Percentiles rank a stretch among this genome's conserved stretches.
These are phyloP conservation scores for Asclepias syriaca DNA, from an alignment of 257 asterid genomes.

Conservation along the genomic window DNA sequence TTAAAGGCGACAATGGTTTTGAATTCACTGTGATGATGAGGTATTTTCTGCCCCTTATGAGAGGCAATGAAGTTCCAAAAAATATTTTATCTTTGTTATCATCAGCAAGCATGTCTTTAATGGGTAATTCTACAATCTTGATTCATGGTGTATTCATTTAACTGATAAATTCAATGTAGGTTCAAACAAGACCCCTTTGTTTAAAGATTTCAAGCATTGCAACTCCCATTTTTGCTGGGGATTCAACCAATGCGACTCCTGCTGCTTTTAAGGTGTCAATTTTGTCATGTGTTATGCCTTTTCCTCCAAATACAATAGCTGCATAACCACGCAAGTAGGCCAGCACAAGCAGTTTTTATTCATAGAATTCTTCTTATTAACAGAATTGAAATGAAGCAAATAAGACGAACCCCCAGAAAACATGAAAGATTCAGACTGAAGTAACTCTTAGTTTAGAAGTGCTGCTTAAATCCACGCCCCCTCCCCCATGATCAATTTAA, in stretches of 20 bases:
- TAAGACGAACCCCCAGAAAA: not conserved
- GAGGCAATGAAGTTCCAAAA: conserved; percentile 14
- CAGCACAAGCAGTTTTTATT: not conserved
- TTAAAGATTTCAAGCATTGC: conserved; percentile 86
- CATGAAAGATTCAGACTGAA: conserved; percentile 1
- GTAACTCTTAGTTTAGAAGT: not conserved
- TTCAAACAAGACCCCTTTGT: conserved; percentile 76
- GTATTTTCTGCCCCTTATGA: not conserved
- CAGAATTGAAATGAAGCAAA: not conserved
- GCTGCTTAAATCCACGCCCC: not conserved
- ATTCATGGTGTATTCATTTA: not conserved
- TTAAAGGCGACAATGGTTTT: not conserved
- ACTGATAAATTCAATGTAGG: not conserved
- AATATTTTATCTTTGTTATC: conserved; percentile 6
- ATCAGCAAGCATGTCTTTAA: not conserved
- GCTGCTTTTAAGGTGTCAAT: conserved; percentile 75
- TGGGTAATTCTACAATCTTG: conserved; percentile 5
- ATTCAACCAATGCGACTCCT: conserved; percentile 83
- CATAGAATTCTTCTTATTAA: not conserved
- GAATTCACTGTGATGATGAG: not conserved
- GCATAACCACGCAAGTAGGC: conserved; percentile 27
- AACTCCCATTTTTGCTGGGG: conserved; percentile 88
- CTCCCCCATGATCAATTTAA: not conserved
- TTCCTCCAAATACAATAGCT: conserved; percentile 83
- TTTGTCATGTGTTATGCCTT: conserved; percentile 90